Percentiles rank a stretch among this genome's conserved stretches.
phyloP scores from a whole-genome alignment of 331 rosid genomes.

The Quercus lobata region DNA sequence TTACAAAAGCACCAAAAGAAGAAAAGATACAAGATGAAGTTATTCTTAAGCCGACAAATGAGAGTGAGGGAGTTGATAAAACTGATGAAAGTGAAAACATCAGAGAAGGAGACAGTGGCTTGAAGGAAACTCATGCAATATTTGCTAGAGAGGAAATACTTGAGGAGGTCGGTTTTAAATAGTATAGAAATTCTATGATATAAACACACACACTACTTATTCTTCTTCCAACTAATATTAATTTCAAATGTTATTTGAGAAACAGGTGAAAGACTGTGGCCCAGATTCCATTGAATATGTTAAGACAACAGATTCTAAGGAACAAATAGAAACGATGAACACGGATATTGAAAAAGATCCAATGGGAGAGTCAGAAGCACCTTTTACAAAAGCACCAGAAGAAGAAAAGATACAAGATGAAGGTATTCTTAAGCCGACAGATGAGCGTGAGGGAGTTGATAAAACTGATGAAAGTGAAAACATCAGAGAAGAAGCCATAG shows the following conservation, averaged over 20 bases:
- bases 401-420: conserved; percentile 9
- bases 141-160: too few species aligned
- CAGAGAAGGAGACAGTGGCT: neutral
- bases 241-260: neutral
- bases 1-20: neutral
- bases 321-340: neutral
- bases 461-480: neutral
- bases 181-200: too few species aligned
- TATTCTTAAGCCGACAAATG: neutral
- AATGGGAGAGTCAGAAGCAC: neutral
- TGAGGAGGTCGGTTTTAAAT: too few species aligned
- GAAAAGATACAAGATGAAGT: neutral
- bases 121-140: neutral
- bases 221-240: neutral
- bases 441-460: neutral
- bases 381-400: neutral
- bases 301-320: conserved; percentile 6
- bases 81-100: neutral
- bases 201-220: neutral
- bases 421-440: neutral
- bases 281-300: neutral
- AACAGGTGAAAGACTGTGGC: conserved; percentile 11
- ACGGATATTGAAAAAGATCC: neutral
- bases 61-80: neutral
- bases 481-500: too few species aligned